phyloP scores from a whole-genome alignment of 2,329 filamentous ascomycete genomes.

The Sporothrix sp. region DNA sequence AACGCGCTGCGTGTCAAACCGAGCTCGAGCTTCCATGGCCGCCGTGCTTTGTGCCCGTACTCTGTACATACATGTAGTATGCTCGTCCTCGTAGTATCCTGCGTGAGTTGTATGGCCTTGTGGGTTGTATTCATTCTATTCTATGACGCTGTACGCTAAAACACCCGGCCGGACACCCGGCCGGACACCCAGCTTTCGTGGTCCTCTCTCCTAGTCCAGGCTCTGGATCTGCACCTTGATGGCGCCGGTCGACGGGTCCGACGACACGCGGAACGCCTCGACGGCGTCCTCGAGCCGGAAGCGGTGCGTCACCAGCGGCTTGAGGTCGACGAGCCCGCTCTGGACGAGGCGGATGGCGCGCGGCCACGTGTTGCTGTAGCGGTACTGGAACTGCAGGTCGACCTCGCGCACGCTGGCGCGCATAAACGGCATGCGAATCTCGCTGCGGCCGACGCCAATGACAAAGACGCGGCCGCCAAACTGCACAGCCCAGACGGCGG shows the following conservation, averaged over 20 bases:
- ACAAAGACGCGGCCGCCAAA: slow-evolving; percentile 97
- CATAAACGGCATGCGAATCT: slow-evolving; percentile 96
- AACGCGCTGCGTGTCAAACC: no score
- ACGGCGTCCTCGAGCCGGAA: slow-evolving; percentile 78
- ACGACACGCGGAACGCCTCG: slow-evolving; percentile 81
- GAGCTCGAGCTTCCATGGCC: background rate
- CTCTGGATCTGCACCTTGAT: slow-evolving; percentile 96
- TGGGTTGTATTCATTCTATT: no score
- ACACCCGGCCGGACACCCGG: no score
- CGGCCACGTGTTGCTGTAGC: slow-evolving; percentile 94
- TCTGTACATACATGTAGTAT: no score
- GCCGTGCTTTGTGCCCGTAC: background rate
- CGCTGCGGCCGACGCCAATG: slow-evolving; percentile 88
- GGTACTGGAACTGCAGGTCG: slow-evolving; percentile 92
- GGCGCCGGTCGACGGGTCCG: slow-evolving; percentile 82
- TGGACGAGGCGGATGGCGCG: slow-evolving; percentile 80
- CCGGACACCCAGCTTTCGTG: no score
- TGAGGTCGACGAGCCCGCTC: slow-evolving; percentile 73
- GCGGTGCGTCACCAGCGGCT: slow-evolving; percentile 77
- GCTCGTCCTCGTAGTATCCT: no score
- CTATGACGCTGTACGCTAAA: no score
- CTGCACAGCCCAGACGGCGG: slow-evolving; percentile 81
- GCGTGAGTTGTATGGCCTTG: no score
- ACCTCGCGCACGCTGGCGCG: slow-evolving; percentile 80
- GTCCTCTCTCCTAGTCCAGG: slow-evolving; percentile 34